Base-by-base conservation (phyloP, 768 basidiomycete species). In the Pluteus cervinus region DNA sequence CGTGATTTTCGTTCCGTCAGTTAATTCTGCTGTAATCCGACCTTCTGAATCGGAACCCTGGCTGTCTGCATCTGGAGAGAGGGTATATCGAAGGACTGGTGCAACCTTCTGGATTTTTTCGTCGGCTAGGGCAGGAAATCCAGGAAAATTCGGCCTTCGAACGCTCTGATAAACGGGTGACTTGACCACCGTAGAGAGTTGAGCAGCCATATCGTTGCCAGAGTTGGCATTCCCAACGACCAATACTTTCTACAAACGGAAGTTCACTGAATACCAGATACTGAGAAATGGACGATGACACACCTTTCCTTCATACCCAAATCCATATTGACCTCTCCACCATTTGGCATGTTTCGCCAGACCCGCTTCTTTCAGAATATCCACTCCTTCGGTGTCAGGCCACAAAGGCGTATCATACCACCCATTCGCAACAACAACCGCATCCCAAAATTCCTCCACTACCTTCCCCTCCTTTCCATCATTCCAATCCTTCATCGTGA, bases 211-310 rank as follows among this genome's bases (percentile, higher is more conserved):
- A 33, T 76, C 74, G 44, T 76, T 76, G 24, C 63, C 60, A 2
- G 73, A 75, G 34, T 74, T 71, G 14, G 68, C 74, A 16, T 74
- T 75, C 8, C 68, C 74, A 3, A 75, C 50, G 7, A 76, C 59
- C 1, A 73, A 57, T 15, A 65, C 57, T 12, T 63, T 62, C 74
- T 76, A 5, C 23, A 20, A 14, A n/a, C 11, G 16, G 7, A 22
- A 2, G 2, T 23, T 28, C 17, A 17, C 6, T 31, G 3, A 12
- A n/a, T 12, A 4, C 4, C 16, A 16, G 18, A 18, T 33, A 6
- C 5, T 16, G 20, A 26, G 24, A 6, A 15, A 12, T 32, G 16
- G 20, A 24, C 10, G 15, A 23, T 4, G 15, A 38, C 46, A 7
- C 21, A 66, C 66, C 52, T 66, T 66, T 6, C 51, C 52, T 39